Conservation (phyloP, 169 alveolate genomes). For the Cryptosporidium andersoni region DNA sequence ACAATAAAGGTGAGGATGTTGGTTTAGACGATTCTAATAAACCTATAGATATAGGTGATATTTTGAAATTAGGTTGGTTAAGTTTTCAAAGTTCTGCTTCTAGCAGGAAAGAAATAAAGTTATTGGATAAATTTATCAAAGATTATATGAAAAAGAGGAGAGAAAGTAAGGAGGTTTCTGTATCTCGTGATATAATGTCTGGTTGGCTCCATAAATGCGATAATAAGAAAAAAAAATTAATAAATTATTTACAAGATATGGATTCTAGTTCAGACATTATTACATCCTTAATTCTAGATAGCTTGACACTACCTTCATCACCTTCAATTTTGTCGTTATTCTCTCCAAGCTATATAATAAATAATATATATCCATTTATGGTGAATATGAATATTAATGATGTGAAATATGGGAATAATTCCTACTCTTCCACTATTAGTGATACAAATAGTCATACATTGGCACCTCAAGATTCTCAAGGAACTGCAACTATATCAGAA, state of each 20-base stretch:
- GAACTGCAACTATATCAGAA: not conserved
- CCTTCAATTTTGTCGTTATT: conserved; percentile 30
- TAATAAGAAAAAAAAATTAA: not conserved
- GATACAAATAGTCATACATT: no score
- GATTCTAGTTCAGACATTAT: conserved; percentile 6
- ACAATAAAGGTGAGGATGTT: no score
- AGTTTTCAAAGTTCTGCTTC: conserved; percentile 59
- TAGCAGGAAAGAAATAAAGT: conserved; percentile 46
- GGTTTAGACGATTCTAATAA: no score
- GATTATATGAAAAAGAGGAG: conserved; percentile 31
- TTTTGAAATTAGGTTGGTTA: conserved; percentile 29
- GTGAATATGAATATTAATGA: not conserved
- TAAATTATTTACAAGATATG: not conserved
- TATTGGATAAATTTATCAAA: conserved; percentile 30
- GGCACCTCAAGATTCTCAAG: not conserved
- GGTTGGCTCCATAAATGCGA: conserved; percentile 32
- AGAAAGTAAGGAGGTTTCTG: conserved; percentile 26
- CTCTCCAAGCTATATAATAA: conserved; percentile 27
- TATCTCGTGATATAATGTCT: conserved; percentile 56
- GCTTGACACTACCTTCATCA: not conserved
- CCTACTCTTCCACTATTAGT: no score
- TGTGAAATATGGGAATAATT: no score
- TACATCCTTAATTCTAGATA: not conserved
- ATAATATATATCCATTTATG: conserved; percentile 55
- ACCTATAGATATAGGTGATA: not conserved